phyloP scores from a whole-genome alignment of 1,284 basidiomycete species.

The Lignosus rhinocerotis region DNA sequence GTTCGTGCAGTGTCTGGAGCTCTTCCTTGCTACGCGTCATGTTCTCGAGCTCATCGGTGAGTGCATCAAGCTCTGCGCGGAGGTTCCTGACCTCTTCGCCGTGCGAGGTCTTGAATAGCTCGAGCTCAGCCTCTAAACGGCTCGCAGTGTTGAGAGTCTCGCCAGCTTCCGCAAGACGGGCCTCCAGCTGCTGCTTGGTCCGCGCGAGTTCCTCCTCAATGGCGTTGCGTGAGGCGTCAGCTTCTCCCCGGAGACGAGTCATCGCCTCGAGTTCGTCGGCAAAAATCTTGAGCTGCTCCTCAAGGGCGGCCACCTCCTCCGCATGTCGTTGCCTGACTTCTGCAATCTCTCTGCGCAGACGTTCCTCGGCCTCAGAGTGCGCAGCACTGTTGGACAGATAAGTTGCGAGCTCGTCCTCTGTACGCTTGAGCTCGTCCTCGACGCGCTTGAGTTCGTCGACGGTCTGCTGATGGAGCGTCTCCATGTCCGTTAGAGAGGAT shows the following conservation, averaged over 20 bases:
- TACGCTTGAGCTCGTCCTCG: constrained; percentile 27
- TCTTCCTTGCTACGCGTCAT: constrained; percentile 16
- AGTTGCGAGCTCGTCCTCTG: constrained; percentile 25
- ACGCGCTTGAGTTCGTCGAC: constrained; percentile 27
- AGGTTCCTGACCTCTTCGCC: constrained; percentile 16
- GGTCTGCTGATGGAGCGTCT: constrained; percentile 22
- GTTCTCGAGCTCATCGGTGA: constrained; percentile 11
- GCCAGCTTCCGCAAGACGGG: constrained; percentile 25
- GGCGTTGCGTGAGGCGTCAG: constrained; percentile 21
- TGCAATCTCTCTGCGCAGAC: constrained; percentile 31
- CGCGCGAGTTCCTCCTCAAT: constrained; percentile 23
- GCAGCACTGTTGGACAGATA: constrained; percentile 20
- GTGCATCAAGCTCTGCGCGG: constrained; percentile 9
- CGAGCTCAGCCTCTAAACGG: constrained; percentile 23
- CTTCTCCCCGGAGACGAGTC: constrained; percentile 31
- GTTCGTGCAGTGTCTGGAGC: constrained; percentile 25
- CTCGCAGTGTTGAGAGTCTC: constrained; percentile 23
- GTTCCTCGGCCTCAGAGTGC: constrained; percentile 22
- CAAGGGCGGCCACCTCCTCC: constrained; percentile 40
- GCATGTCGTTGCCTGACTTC: constrained; percentile 40
- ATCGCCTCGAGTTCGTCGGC: constrained; percentile 38
- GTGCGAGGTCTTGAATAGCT: constrained; percentile 19
- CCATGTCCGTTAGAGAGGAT: constrained; percentile 22
- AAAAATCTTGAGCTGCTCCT: constrained; percentile 37
- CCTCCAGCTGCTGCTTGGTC: constrained; percentile 27